Percentiles rank a stretch among this genome's conserved stretches.
phyloP scores from a whole-genome alignment of 345 rosid species.

The Melastoma malabathricum region DNA sequence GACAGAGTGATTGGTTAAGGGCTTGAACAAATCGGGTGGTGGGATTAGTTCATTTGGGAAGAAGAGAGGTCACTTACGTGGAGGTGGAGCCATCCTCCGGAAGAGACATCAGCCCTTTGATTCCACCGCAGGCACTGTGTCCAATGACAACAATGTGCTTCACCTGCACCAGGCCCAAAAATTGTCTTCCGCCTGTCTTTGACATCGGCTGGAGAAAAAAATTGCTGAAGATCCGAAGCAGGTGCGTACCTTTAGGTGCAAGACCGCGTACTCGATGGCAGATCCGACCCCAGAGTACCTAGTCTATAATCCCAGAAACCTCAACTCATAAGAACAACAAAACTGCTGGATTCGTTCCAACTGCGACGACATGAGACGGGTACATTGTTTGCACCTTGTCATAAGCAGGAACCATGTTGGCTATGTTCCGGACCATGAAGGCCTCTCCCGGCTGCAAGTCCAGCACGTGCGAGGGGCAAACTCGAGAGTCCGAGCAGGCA shows the following conservation, averaged over 20 bases:
- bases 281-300: conserved; percentile 61
- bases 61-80: conserved; percentile 29
- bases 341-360: too few species aligned
- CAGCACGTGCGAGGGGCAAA: conserved; percentile 84
- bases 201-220: too few species aligned
- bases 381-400: conserved; percentile 34
- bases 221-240: too few species aligned
- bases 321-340: too few species aligned
- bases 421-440: conserved; percentile 77
- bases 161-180: conserved; percentile 28
- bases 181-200: too few species aligned
- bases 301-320: conserved; percentile 10
- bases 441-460: conserved; percentile 92
- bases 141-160: conserved; percentile 75
- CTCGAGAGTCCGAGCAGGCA: conserved; percentile 95
- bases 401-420: conserved; percentile 76
- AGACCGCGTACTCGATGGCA: conserved; percentile 83
- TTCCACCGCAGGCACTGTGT: conserved; percentile 93
- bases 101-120: conserved; percentile 91
- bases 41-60: too few species aligned
- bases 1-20: conserved; percentile 1
- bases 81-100: conserved; percentile 50
- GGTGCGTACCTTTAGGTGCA: conserved; percentile 70
- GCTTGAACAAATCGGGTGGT: too few species aligned
- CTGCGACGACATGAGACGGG: too few species aligned